A percentile compares a stretch with the other conserved stretches of the same genome.
Conservation (phyloP, 1,139 yeast genomes). For the Scheffersomyces lignicola region DNA sequence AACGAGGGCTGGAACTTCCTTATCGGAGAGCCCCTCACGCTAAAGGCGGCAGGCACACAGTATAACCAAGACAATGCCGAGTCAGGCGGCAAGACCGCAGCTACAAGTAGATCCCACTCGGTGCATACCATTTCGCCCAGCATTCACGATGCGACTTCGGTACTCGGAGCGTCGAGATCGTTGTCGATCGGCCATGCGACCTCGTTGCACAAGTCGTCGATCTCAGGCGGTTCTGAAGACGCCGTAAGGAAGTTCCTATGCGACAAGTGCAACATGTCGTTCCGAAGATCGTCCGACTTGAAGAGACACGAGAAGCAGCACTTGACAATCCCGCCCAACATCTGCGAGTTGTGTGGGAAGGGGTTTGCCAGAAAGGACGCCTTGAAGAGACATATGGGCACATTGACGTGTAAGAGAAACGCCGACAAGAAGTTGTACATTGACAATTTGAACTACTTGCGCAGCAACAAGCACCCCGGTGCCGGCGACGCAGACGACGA, state of each 20-base stretch:
- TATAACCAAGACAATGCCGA: conserved; percentile 4
- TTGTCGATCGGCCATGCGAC: background rate
- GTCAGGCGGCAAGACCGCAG: conserved; percentile 3
- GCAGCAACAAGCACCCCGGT: background rate
- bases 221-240: conserved; percentile 12
- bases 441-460: conserved; percentile 34
- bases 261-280: conserved; percentile 51
- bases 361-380: conserved; percentile 86
- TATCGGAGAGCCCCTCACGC: conserved; percentile 26
- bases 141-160: conserved; percentile 1
- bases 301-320: conserved; percentile 67
- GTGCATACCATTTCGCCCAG: background rate
- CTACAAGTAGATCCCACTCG: background rate
- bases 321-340: conserved; percentile 59
- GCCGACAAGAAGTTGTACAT: conserved; percentile 47
- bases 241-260: conserved; percentile 42
- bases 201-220: conserved; percentile 3
- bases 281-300: conserved; percentile 62
- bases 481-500: conserved; percentile 5
- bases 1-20: conserved; percentile 39
- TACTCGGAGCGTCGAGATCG: conserved; percentile 1
- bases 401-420: conserved; percentile 71
- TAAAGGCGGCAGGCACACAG: conserved; percentile 7
- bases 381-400: conserved; percentile 68
- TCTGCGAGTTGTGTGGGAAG: conserved; percentile 73